A percentile compares a stretch with the other conserved stretches of the same genome.
Evolutionary conservation across 345 rosid genomes (phyloP).

Genomic region (Raphanus sativus): DNA sequence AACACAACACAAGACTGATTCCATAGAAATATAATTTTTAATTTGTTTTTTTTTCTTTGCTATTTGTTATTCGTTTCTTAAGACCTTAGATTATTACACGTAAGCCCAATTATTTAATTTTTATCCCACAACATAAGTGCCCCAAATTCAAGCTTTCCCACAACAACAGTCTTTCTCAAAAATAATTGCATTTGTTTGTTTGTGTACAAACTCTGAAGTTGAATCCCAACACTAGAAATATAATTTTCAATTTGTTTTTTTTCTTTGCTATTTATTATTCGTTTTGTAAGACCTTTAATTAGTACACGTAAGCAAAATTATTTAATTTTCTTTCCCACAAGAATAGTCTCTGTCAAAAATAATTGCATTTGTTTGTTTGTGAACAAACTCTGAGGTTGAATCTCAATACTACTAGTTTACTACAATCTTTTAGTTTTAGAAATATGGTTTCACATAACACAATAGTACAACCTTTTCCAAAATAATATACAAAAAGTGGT

Average conservation of each 20-base stretch:
- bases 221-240: background rate
- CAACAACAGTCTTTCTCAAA: background rate
- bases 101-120: background rate
- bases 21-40: too few relatives aligned
- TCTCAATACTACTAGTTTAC: background rate
- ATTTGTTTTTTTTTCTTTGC: slow-evolving; percentile 16
- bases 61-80: too few relatives aligned
- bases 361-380: background rate
- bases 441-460: too few relatives aligned
- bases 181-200: background rate
- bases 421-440: too few relatives aligned
- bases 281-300: too few relatives aligned
- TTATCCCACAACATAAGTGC: background rate
- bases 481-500: too few relatives aligned
- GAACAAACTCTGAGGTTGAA: background rate
- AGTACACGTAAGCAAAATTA: too few relatives aligned
- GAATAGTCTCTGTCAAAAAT: background rate
- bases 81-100: too few relatives aligned
- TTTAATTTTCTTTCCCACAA: background rate
- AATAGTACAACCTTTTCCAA: background rate
- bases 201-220: background rate
- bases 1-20: too few relatives aligned
- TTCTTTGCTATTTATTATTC: background rate
- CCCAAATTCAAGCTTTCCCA: too few relatives aligned
- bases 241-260: too few relatives aligned